Conservation (phyloP, 2,329 filamentous ascomycete species). For the Podosphaera xanthii region DNA sequence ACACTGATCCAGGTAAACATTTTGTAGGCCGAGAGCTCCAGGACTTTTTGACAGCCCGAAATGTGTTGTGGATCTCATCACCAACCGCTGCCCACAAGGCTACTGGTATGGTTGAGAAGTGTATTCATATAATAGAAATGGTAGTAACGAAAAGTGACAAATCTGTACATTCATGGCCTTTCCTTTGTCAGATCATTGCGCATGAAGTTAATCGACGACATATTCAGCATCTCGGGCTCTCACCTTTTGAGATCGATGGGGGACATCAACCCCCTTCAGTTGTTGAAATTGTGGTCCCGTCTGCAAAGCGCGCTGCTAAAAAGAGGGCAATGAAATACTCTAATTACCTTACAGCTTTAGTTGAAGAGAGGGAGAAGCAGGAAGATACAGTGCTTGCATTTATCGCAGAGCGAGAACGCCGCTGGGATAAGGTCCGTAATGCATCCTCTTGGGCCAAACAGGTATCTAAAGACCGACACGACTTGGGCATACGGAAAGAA, state of each 20-base stretch:
- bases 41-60: background rate
- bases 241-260: background rate
- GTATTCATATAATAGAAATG: background rate
- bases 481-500: background rate
- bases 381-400: background rate
- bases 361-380: background rate
- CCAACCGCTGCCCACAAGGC: background rate
- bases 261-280: background rate
- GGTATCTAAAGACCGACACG: background rate
- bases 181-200: background rate
- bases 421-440: background rate
- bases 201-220: background rate
- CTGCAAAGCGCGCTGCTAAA: background rate
- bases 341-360: background rate
- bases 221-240: background rate
- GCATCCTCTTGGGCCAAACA: background rate
- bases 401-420: background rate
- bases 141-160: background rate
- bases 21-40: background rate
- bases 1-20: no score
- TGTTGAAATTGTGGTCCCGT: background rate
- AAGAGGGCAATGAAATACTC: background rate
- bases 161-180: background rate
- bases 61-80: background rate
- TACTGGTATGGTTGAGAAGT: background rate